Conservation (phyloP, 306 rosid genomes). For the Cucurbita pepo region DNA sequence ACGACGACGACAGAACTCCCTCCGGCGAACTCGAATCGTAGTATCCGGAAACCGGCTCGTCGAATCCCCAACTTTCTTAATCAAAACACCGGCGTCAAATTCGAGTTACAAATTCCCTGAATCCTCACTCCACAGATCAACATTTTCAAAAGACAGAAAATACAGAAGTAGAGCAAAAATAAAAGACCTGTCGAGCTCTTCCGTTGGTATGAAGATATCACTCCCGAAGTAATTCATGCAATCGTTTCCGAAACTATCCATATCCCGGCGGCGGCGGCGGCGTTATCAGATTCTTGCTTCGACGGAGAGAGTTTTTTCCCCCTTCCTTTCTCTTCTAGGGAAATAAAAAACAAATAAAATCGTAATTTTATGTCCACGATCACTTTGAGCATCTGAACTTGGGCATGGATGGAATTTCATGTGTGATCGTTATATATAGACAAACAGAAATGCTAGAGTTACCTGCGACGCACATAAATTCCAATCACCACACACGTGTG, state of each 20-base stretch:
- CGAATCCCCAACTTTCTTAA: constrained; percentile 50
- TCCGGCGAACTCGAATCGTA: constrained; percentile 93
- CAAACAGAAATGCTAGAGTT: neutral
- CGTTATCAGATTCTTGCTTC: neutral
- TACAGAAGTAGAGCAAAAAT: neutral
- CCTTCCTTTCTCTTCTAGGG: too few relatives aligned
- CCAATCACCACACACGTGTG: neutral
- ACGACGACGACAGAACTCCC: constrained; percentile 55
- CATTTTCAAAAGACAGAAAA: neutral
- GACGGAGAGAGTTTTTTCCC: neutral
- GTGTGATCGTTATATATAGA: neutral
- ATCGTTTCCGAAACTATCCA: constrained; percentile 61
- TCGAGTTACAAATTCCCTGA: neutral
- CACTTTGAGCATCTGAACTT: neutral
- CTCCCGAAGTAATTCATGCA: constrained; percentile 59
- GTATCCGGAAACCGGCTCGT: constrained; percentile 57
- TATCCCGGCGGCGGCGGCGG: neutral
- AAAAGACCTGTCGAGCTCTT: constrained; percentile 60
- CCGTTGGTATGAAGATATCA: constrained; percentile 50
- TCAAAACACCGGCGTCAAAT: neutral
- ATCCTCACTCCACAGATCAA: neutral
- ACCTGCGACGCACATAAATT: neutral
- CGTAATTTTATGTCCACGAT: neutral
- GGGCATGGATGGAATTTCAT: neutral
- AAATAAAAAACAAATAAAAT: neutral